Evolutionary conservation across 306 rosid genomes (phyloP).

Genomic region (Cucurbita argyrosperma): DNA sequence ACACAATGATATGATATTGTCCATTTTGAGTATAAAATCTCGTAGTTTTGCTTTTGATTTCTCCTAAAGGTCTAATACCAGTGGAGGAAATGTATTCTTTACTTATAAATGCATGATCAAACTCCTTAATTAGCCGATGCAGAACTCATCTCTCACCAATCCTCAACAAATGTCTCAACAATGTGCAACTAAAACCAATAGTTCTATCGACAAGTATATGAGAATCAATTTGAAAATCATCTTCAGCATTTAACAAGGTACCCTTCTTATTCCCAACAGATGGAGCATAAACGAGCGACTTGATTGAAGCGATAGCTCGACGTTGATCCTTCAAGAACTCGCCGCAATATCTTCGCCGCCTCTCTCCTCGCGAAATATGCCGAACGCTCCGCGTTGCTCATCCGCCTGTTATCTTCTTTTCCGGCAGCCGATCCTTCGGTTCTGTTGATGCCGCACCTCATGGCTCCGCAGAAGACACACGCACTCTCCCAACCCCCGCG

Average conservation of each 20-base stretch:
- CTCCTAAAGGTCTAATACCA: no score
- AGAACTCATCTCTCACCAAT: no score
- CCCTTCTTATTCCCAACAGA: slow-evolving; percentile 78
- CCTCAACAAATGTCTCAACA: no score
- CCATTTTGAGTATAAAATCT: no score
- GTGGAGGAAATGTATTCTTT: no score
- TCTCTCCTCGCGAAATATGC: slow-evolving; percentile 71
- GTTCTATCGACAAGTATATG: not conserved
- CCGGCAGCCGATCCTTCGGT: slow-evolving; percentile 3
- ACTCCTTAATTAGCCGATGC: no score
- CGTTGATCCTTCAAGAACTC: slow-evolving; percentile 59
- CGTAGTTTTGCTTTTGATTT: no score
- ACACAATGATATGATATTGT: no score
- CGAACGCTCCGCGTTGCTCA: slow-evolving; percentile 57
- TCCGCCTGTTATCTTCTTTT: slow-evolving; percentile 11
- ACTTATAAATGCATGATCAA: no score
- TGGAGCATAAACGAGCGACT: slow-evolving; percentile 68
- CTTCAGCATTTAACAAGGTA: slow-evolving; percentile 13
- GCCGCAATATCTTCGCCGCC: slow-evolving; percentile 61
- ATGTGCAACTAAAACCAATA: not conserved
- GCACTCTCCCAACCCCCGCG: not conserved
- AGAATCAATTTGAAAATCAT: no score
- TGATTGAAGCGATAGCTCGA: slow-evolving; percentile 75
- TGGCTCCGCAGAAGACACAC: not conserved
- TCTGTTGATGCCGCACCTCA: slow-evolving; percentile 21